Evolutionary conservation across 2,329 filamentous ascomycete species (phyloP), one percentile per base, ranked within the genome.

Genomic region (Graphiopsis chlorocephala): DNA sequence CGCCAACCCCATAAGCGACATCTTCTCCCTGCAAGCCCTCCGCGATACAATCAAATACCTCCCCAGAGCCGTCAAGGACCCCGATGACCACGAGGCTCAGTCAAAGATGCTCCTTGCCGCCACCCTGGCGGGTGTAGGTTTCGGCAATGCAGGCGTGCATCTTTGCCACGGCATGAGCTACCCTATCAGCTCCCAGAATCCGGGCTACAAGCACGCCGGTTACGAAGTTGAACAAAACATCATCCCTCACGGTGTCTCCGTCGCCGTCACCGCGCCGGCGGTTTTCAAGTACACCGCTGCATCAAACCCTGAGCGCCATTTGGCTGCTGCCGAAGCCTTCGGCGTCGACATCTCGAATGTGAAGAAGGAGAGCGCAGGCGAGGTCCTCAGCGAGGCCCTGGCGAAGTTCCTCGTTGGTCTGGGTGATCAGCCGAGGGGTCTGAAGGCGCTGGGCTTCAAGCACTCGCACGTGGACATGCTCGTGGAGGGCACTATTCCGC

Each of bases 141-240:
- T 99, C 76, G 95, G 96, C 23, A 99, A 99, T 73, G 96, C 96
- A 1, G 95, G 96, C 58, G 95, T 99, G 2, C 95, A 99, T 80
- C 83, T 92, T 11, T 92, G 89, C 76, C 89, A 92, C 75, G 89
- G 94, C 75, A 98, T 99, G 94, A 96, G 91, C 26, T 99, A 99
- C 75, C 95, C 95, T 20, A 97, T 99, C 74, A 96, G 92, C 0
- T 92, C 93, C 31, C 93, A 97, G 76, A 99, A 99, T 76, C 92
- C 91, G 0, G 89, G 90, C 5, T 98, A 98, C 80, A 88, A 88
- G 72, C 95, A 99, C 75, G 78, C 84, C 0, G 95, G 95, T n/a
- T 99, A 99, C 77, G 82, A 89, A 1, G 88, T 96, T 8, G 79
- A 86, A 28, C 76, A 84, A 31, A 87, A 91, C 11, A 90, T 99